Base-by-base conservation (phyloP, 805 yeast genomes). In the Wickerhamomyces queroliae region DNA sequence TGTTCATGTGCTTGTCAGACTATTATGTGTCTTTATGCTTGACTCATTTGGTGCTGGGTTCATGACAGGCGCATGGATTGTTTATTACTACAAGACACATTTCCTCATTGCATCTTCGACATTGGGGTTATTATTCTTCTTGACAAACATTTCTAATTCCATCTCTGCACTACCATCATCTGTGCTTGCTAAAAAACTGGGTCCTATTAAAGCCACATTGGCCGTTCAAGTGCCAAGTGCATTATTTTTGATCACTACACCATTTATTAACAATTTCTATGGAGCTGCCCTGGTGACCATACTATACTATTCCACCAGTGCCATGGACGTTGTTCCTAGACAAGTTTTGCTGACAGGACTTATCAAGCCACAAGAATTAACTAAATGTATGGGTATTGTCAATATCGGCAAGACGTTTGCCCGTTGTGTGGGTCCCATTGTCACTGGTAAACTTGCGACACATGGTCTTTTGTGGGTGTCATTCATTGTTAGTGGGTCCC, bases 251-350 rank as follows among this genome's bases (percentile, higher is more conserved):
- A 67, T 76, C 2, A 36, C 68, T 12, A 66, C 78, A 10, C 85
- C 87, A 5, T 61, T 70, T 7, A 66, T 70, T 15, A 42, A 44
- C 18, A 52, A 52, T 28, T 44, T 64, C n/a, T 43, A 56, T 0
- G 35, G 53, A 2, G 83, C 91, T 0, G 67, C 83, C 21, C 39
- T 63, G 0, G 59, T 77, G 6, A 64, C 83, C 25, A 47, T 80
- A 17, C 55, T 74, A 20, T 77, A 85, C 46, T 79, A 78, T 43
- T 63, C 80, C 2, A 76, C 87, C 1, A 69, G 80, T 2, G 77
- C 90, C 2, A 87, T 89, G 90, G 97, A 89, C 56, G 95, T 88
- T 22, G 93, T 88, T 3, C 96, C 96, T 7, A 74, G 97, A 37
- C 96, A 88, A 61, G 76, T 88, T 8, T 66, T 89, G 30, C 61